Base-by-base conservation (phyloP, 2,329 filamentous ascomycete genomes). In the Madurella mycetomatis region DNA sequence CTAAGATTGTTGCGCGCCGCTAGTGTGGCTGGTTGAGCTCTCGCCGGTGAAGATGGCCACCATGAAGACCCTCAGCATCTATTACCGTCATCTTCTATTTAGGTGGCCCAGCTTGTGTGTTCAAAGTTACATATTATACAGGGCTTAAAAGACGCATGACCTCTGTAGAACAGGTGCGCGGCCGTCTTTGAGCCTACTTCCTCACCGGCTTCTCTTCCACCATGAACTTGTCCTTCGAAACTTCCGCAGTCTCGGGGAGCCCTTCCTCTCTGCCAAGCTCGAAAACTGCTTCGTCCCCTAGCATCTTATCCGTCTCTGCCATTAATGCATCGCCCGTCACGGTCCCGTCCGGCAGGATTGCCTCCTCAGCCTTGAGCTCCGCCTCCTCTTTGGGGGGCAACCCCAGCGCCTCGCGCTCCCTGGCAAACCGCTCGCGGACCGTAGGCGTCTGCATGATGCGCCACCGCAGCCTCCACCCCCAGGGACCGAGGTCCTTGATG, bases 401-500 rank as follows among this genome's bases (percentile, higher is more conserved):
- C 0, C 90, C 88, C 47, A 94, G 69, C 17, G 74, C 74, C 54
- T 76, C 73, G 57, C 90, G 77, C 74, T 96, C 79, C 47, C 73
- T 69, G 41, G 80, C 79, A 66, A 91, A 88, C 60, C 81, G 76
- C 61, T 80, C 79, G 69, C 85, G 83, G 48, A 95, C 80, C 17
- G 74, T 73, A 1, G 66, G 65, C 4, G 85, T 91, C 74, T 92
- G 89, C 86, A 96, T 90, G 57, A 99, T 77, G 58, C 88, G 82
- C 88, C 91, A 96, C 60, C 94, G 79, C 66, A 99, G 74, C 64
- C 86, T 83, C 94, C 94, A 99, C 7, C 94, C 94, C 61, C 87
- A 87, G 49, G 92, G 84, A 5, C 94, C 94, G 54, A 99, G 77
- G 71, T 96, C 90, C 75, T 86, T 88, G 67, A 97, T 80, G 60